phyloP scores from a whole-genome alignment of 2,329 filamentous ascomycete species.

The Paraphoma sp. region DNA sequence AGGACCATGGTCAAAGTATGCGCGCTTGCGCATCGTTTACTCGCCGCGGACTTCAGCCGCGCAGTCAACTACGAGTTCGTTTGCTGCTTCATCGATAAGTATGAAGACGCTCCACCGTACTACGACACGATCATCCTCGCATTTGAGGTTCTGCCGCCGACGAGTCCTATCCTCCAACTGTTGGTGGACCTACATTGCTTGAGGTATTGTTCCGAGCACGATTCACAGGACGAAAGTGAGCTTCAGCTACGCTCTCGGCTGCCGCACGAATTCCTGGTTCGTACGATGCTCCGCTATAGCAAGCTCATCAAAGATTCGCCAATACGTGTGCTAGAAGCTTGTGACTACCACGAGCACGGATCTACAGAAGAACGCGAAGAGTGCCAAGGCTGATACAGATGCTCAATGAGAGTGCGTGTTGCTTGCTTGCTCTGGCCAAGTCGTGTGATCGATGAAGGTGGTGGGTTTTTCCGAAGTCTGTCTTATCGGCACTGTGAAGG shows the following conservation, averaged over 20 bases:
- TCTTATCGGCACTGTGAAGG: not conserved
- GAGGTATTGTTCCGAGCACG: fast-evolving
- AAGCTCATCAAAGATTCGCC: not conserved
- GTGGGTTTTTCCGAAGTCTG: not conserved
- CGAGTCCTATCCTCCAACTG: slow-evolving; percentile 5
- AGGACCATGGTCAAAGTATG: slow-evolving; percentile 2
- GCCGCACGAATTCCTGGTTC: slow-evolving; percentile 4
- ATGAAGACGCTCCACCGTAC: not conserved
- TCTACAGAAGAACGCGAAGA: not conserved
- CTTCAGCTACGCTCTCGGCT: not conserved
- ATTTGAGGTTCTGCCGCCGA: slow-evolving; percentile 7
- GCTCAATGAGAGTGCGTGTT: not conserved
- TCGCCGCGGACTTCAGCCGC: not conserved
- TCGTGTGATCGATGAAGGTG: not conserved
- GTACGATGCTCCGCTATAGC: slow-evolving; percentile 5
- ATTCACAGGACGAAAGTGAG: not conserved
- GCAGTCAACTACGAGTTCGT: not conserved
- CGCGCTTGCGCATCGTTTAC: slow-evolving; percentile 7
- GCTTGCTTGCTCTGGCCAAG: not conserved
- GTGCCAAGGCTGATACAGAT: not conserved
- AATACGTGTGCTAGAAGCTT: not conserved
- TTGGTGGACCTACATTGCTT: slow-evolving; percentile 15
- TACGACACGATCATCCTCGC: slow-evolving; percentile 11
- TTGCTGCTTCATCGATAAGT: not conserved
- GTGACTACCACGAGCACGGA: slow-evolving; percentile 12